Base-by-base conservation (phyloP, 1,284 basidiomycete genomes). In the Rhodotorula sp. region DNA sequence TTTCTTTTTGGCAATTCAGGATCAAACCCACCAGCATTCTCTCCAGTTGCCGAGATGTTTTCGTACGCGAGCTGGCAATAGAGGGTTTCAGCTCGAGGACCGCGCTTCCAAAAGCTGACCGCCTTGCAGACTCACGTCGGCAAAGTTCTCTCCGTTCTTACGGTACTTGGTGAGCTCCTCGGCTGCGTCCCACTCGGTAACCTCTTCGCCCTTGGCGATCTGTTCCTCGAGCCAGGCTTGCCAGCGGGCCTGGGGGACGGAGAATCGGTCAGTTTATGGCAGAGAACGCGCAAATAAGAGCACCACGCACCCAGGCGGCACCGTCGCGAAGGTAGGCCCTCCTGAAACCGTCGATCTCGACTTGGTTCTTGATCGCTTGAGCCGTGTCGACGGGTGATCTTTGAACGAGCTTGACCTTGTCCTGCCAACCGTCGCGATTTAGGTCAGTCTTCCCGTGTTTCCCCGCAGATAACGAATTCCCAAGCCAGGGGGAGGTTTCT, bases 141-240 rank as follows among this genome's bases (percentile, higher is more conserved):
- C 88, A 79, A 89, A 96, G 78, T 88, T 82, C 80, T 89, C 88
- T 75, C 60, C 71, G 42, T 20, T 88, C 86, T 78, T 87, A 84
- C 95, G 84, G 78, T 87, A 95, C 78, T 89, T 87, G 2, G 89
- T 91, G 67, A 98, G 82, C 66, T 90, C 86, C 79, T 89, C 89
- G 0, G 88, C 91, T 6, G 94, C 95, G 76, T 95, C 90, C 82
- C 89, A 97, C 81, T 99, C 95, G 22, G 90, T 91, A 70, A 98
- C 88, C 60, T 81, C 78, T 60, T 89, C 88, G 68, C 89, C 84
- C 6, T 14, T 4, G 14, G n/a, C 46, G 30, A 98, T 83, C 80
- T 89, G 88, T 75, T 88, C 83, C 75, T 99, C 94, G 5, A 99
- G 83, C 93, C 93, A 97, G 0, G 93, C 90, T 72, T 95, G 86